Evolutionary conservation across 768 basidiomycete species (phyloP), one percentile per base, ranked within the genome.

Genomic region (Agrocybe pediades): DNA sequence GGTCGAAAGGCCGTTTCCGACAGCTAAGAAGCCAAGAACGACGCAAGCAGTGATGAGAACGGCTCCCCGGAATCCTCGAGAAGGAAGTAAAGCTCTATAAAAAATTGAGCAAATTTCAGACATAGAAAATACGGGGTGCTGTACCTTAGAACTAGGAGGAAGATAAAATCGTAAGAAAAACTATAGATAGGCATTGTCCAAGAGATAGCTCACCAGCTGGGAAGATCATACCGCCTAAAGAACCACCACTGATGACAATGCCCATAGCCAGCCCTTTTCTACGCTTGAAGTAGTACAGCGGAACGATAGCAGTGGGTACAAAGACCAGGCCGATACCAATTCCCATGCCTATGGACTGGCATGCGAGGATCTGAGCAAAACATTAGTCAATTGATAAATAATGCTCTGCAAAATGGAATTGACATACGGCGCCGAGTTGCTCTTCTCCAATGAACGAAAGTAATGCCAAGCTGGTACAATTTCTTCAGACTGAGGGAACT

Each of bases 301-400:
- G 65, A n/a, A 80, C 67, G 8, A 72, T 68, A 5, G 77, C 65
- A 5, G 80, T 74, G 0, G 83, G 84, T 7, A 81, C 62, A 64
- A 81, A 83, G 13, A 81, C 63, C 9, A 82, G 62, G 1, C 82
- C 81, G 8, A 75, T 68, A n/a, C 79, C 78, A 8, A 69, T 57
- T 0, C 84, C 84, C 66, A 81, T 78, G 9, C 79, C 80, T n/a
- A 86, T 60, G 11, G 76, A 81, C 65, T 86, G 83, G 4, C 77
- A 70, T 4, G 82, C 68, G 62, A 85, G 80, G 2, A 60, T 51
- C 45, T 58, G 33, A 17, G 49, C 29, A 9, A 25, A 29, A 9
- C 11, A 41, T 41, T 27, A 19, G 49, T 24, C 25, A n/a, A 9
- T 19, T 48, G 19, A 24, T 21, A 15, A 33, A 27, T 6, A n/a